Percentiles rank a stretch among this genome's conserved stretches.
phyloP scores from a whole-genome alignment of 1,139 yeast species.

The Candida frijolesensis region DNA sequence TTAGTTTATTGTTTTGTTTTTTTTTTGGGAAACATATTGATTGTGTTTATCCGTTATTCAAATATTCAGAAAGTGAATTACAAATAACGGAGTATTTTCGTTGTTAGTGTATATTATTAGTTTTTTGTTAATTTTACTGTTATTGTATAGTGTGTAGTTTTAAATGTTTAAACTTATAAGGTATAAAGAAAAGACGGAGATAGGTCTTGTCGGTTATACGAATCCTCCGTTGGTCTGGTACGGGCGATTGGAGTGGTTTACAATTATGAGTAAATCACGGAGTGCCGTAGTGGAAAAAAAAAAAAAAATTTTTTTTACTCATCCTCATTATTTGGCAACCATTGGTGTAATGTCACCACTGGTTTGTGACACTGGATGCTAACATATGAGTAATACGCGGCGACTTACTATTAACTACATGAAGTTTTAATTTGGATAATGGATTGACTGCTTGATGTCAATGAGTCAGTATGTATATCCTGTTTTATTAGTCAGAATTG shows the following conservation, averaged over 20 bases:
- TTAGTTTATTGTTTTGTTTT: neutral
- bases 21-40: slow-evolving; percentile 6
- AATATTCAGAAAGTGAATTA: neutral
- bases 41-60: slow-evolving; percentile 2
- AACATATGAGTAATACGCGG: neutral
- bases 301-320: neutral
- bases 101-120: neutral
- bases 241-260: too few species aligned
- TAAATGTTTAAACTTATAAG: neutral
- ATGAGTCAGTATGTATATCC: too few species aligned
- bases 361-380: neutral
- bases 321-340: neutral
- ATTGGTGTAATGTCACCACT: neutral
- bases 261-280: slow-evolving; percentile 1
- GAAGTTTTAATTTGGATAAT: too few species aligned
- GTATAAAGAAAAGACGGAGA: neutral
- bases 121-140: neutral
- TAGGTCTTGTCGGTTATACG: neutral
- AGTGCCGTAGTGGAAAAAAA: neutral
- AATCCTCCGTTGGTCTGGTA: neutral
- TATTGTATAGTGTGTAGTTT: neutral
- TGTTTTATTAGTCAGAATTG: neutral
- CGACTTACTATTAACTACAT: too few species aligned
- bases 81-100: neutral
- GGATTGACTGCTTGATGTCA: too few species aligned